Base-by-base conservation (phyloP, 495 filamentous ascomycete genomes). In the Penicillium riverlandense region DNA sequence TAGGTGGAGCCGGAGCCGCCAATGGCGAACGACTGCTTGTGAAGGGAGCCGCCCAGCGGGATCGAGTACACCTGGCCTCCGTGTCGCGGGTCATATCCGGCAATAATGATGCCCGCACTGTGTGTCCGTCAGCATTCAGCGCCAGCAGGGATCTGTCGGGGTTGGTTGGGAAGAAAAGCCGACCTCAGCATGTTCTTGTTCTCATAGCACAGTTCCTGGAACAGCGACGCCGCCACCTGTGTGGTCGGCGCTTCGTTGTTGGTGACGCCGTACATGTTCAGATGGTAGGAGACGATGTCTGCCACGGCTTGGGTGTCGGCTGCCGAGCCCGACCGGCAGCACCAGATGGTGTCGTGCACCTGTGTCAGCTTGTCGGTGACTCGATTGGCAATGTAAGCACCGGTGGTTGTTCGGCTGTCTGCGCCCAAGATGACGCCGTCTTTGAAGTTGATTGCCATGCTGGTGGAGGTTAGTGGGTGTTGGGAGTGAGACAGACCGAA, bases 301-400 rank as follows among this genome's bases (percentile, higher is more conserved):
- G 92, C 94, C 35, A 98, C 85, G 15, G 92, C 94, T 69, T 98
- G 92, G 43, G 92, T 98, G 63, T 98, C 92, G 54, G 92, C 92
- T 14, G 92, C 92, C 9, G 92, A 97, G 28, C 92, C 92, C 41
- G 94, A 96, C 52, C 84, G 84, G 71, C 92, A 98, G 76, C 92
- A 98, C 92, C 92, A 98, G 65, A 98, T 96, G 38, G 91, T 97
- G 67, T 97, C 92, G 68, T 95, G 86, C 35, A 98, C 90, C 69
- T 90, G 88, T 51, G 94, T 98, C 60, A 98, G 82, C 76, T 98
- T 98, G 75, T 98, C 92, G 45, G 92, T 97, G 39, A 98, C 94
- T 71, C 92, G 84, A 66, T 98, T 98, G 57, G 92, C 94, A 62
- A 98, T 97, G 77, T 95, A 97, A 50, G 92, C 83, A 58, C 92